Conservation (phyloP, 768 basidiomycete genomes). For the Lactarius psammicola region DNA sequence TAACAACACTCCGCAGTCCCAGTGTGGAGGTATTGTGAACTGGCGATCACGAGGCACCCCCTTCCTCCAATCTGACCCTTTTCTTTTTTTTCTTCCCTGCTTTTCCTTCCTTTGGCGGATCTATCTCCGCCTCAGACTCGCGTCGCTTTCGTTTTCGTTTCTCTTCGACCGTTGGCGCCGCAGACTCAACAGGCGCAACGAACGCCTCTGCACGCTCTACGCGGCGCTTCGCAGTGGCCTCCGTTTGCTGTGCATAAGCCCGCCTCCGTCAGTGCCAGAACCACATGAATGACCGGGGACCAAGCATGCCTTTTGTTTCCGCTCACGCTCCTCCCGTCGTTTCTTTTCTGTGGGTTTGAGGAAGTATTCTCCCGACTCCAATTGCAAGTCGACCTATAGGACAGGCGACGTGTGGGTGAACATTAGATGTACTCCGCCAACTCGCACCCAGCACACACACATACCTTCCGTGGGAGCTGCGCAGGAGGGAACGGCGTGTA, state of each 20-base stretch:
- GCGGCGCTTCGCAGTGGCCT: slow-evolving; percentile 63
- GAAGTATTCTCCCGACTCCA: slow-evolving; percentile 98
- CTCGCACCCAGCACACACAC: slow-evolving; percentile 13
- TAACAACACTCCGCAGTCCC: too few species aligned
- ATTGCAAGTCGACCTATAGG: slow-evolving; percentile 79
- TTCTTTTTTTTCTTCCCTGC: slow-evolving; percentile 45
- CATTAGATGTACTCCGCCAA: not conserved
- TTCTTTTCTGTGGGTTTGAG: slow-evolving; percentile 89
- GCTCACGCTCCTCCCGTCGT: slow-evolving; percentile 62
- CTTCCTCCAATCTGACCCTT: slow-evolving; percentile 33
- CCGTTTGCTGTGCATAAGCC: slow-evolving; percentile 63
- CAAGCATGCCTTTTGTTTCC: slow-evolving; percentile 68
- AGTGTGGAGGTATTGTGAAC: not conserved
- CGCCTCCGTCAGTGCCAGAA: slow-evolving; percentile 12
- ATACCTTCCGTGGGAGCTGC: slow-evolving; percentile 87
- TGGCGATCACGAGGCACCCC: slow-evolving; percentile 1
- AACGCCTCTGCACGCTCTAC: slow-evolving; percentile 86
- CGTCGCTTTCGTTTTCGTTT: slow-evolving; percentile 59
- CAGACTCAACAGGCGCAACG: slow-evolving; percentile 79
- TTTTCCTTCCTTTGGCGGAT: slow-evolving; percentile 32
- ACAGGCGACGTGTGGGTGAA: not conserved
- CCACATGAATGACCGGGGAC: not conserved
- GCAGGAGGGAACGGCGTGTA: slow-evolving; percentile 99
- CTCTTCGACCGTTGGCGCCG: slow-evolving; percentile 72
- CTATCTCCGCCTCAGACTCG: slow-evolving; percentile 33